Evolutionary conservation across 2,329 filamentous ascomycete species (phyloP), one percentile per base, ranked within the genome.

Genomic region (Curvularia lunata): DNA sequence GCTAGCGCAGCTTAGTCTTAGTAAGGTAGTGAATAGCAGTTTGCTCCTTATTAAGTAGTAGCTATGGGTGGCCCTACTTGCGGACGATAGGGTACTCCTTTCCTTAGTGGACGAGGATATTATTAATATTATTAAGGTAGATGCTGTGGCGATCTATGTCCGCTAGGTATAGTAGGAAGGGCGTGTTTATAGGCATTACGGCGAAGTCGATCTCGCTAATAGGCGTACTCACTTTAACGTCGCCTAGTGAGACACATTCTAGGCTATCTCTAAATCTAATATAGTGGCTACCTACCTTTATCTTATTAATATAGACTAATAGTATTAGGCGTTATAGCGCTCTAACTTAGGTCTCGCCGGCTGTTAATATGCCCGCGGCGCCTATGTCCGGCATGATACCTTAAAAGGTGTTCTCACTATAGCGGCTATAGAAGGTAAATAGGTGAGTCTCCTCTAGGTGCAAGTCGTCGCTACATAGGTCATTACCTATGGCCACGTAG

Each of bases 91-190:
- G 43, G 25, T 47, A 32, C 12, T 47, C 13, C 25, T 47, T 47
- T 5, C 13, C n/a, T 4, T 47, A 18, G 27, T 47, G n/a, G 2
- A 47, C 43, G 13, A 47, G 43, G 6, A 47, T 16, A 16, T 47
- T 47, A 10, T 47, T 27, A 7, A 47, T 27, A 27, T 47, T 47
- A 32, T 47, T 32, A 32, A 47, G 25, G n/a, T 47, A 47, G 25
- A 47, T 30, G 3, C 13, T 30, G n/a, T 30, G n/a, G 4, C 28
- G 13, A 18, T 47, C 43, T n/a, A 47, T 47, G 28, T 47, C 25
- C 5, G 16, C 43, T 7, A 47, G 27, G 25, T n/a, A 47, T 13
- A 47, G 43, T 7, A 47, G 43, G 25, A 47, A 47, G 4, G n/a
- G 43, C 13, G 25, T 47, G 25, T 47, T 47, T 32, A 10, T 47